Percentiles rank a stretch among this genome's conserved stretches.
phyloP scores from a whole-genome alignment of 2,329 filamentous ascomycete species.

The Gyromitra esculenta region DNA sequence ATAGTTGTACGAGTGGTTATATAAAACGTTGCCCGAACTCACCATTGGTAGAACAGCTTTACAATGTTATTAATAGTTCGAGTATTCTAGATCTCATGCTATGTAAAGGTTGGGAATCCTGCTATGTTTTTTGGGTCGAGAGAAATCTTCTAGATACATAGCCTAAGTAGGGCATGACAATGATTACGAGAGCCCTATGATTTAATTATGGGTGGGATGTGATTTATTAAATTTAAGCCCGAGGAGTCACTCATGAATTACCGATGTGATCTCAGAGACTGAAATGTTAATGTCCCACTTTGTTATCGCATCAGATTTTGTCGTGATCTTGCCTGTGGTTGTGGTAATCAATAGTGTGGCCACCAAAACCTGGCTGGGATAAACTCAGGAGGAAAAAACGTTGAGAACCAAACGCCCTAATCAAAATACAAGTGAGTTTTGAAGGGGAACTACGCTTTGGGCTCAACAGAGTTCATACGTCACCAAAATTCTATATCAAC shows the following conservation, averaged over 20 bases:
- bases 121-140: background rate
- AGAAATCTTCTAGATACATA: background rate
- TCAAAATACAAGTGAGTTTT: background rate
- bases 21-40: background rate
- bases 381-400: background rate
- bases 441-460: constrained; percentile 1
- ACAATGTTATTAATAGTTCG: background rate
- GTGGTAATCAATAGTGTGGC: background rate
- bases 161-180: background rate
- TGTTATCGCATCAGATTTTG: background rate
- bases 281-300: too few relatives aligned
- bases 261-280: too few relatives aligned
- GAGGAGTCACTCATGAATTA: background rate
- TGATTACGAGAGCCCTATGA: background rate
- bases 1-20: background rate
- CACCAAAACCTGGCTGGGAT: background rate
- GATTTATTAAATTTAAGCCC: background rate
- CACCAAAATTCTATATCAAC: background rate
- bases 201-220: background rate
- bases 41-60: background rate
- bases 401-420: constrained; percentile 2
- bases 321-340: background rate
- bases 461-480: constrained; percentile 22
- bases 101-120: background rate
- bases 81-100: background rate